Conservation (phyloP, 352 stramenopile genomes). For the Globisporangium lucens region DNA sequence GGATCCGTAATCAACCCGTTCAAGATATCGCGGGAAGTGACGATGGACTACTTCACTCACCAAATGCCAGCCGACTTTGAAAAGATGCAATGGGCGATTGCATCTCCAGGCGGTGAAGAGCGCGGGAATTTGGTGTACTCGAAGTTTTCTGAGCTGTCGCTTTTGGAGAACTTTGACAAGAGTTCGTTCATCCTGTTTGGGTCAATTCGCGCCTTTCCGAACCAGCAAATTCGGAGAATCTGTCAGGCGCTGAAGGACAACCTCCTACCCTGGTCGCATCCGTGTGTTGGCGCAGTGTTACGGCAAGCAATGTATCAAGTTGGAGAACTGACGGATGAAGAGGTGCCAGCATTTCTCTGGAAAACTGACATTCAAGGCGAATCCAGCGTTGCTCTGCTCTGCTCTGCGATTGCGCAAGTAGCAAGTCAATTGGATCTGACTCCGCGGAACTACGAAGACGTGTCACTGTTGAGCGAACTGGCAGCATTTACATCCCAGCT, state of each 20-base stretch:
- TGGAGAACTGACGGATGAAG: conserved; percentile 35
- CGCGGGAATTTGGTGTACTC: conserved; percentile 52
- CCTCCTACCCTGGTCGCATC: conserved; percentile 37
- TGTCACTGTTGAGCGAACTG: conserved; percentile 4
- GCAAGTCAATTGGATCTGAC: neutral
- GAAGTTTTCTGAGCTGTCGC: conserved; percentile 18
- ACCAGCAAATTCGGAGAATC: conserved; percentile 47
- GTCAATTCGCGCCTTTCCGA: conserved; percentile 40
- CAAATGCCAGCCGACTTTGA: conserved; percentile 21
- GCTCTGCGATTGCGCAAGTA: conserved; percentile 11
- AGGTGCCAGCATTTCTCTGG: conserved; percentile 26
- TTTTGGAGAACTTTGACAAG: conserved; percentile 23
- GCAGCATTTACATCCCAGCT: conserved; percentile 2
- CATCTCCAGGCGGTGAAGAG: conserved; percentile 28
- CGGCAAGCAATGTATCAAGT: conserved; percentile 49
- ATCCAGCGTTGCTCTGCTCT: conserved; percentile 11
- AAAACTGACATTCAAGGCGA: conserved; percentile 33
- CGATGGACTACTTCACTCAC: conserved; percentile 34
- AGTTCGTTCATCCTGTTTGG: conserved; percentile 30
- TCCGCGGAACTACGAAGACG: conserved; percentile 1
- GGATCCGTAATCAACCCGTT: conserved; percentile 35
- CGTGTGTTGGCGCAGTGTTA: conserved; percentile 32
- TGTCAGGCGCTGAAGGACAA: conserved; percentile 38
- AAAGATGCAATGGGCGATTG: conserved; percentile 42
- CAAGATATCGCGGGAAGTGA: conserved; percentile 16